Evolutionary conservation across 768 basidiomycete species (phyloP).

Genomic region (Tylopilus balloui): DNA sequence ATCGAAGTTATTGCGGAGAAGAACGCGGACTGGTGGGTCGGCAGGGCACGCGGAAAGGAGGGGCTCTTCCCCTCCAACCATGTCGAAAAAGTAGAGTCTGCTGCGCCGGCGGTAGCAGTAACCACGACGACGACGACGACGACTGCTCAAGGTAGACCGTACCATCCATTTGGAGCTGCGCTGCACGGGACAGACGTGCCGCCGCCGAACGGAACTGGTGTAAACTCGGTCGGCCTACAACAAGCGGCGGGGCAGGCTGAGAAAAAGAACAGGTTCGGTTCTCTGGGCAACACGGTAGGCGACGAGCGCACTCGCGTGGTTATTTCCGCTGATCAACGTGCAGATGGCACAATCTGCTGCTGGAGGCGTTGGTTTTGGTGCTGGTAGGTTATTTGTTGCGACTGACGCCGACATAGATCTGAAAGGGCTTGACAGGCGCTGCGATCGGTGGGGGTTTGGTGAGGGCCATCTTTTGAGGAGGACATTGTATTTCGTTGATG

Average conservation of each 20-base stretch:
- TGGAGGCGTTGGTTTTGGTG: constrained; percentile 75
- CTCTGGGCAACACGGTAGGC: constrained; percentile 54
- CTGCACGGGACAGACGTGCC: constrained; percentile 33
- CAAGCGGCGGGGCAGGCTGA: constrained; percentile 24
- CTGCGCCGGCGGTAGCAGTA: neutral
- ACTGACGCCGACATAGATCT: neutral
- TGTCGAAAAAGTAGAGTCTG: constrained; percentile 51
- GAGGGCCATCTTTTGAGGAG: constrained; percentile 41
- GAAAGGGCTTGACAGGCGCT: constrained; percentile 33
- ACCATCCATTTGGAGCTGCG: constrained; percentile 38
- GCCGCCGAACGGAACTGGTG: constrained; percentile 24
- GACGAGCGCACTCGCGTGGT: neutral
- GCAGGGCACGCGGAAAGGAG: constrained; percentile 54
- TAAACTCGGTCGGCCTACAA: constrained; percentile 31
- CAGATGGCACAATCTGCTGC: constrained; percentile 57
- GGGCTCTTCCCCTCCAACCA: constrained; percentile 78
- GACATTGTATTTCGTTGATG: neutral
- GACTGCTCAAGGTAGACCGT: constrained; percentile 13
- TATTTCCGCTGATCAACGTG: constrained; percentile 19
- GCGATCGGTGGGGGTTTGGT: constrained; percentile 51
- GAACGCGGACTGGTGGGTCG: constrained; percentile 87
- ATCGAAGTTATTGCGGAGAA: constrained; percentile 77
- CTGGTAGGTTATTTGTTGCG: constrained; percentile 41
- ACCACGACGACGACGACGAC: neutral
- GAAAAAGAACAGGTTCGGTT: constrained; percentile 59